Conservation (phyloP, 2,329 filamentous ascomycete species). For the Aureobasidium sp. region DNA sequence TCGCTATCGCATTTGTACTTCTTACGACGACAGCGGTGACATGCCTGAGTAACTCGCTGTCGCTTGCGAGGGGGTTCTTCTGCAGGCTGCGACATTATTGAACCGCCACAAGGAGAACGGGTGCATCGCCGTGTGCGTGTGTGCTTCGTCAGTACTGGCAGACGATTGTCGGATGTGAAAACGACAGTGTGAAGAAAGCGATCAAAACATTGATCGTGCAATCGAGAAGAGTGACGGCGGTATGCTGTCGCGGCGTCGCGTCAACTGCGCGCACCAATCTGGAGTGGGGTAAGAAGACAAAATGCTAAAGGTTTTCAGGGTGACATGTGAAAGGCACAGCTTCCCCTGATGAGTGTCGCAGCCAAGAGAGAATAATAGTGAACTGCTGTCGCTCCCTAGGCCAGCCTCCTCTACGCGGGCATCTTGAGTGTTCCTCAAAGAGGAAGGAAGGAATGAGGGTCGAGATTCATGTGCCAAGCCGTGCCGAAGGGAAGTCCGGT, state of each 20-base stretch:
- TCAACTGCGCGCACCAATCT: neutral
- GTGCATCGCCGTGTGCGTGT: too few species aligned
- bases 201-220: too few species aligned
- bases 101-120: neutral
- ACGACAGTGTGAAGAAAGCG: too few species aligned
- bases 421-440: neutral
- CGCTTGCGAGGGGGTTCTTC: constrained; percentile 31
- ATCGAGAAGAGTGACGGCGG: neutral
- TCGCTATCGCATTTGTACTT: constrained; percentile 64
- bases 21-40: constrained; percentile 38
- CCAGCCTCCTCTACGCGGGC: too few species aligned
- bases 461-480: neutral
- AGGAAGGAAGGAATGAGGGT: neutral
- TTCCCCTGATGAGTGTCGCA: too few species aligned
- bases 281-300: neutral
- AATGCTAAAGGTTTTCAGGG: too few species aligned
- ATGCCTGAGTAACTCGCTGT: constrained; percentile 59
- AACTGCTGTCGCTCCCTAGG: too few species aligned
- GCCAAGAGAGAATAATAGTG: too few species aligned
- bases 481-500: neutral
- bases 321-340: too few species aligned
- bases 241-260: neutral
- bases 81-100: neutral
- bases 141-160: too few species aligned
- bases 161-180: too few species aligned